Evolutionary conservation across 768 basidiomycete genomes (phyloP).

Genomic region (Botryobasidium botryosum): DNA sequence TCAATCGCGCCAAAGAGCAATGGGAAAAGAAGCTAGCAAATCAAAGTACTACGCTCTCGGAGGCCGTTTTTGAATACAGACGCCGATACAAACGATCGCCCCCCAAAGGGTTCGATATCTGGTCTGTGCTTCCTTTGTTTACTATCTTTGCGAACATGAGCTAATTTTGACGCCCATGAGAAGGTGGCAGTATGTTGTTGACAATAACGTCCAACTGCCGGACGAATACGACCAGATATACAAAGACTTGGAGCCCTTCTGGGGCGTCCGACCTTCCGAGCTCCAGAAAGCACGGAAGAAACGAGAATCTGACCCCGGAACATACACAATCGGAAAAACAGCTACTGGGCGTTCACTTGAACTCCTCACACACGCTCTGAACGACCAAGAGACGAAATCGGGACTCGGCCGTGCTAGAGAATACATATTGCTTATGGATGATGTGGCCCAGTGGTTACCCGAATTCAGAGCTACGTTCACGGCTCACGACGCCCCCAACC

Average conservation of each 20-base stretch:
- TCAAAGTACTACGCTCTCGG: slow-evolving; percentile 23
- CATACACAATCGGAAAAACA: background rate
- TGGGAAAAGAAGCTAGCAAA: slow-evolving; percentile 24
- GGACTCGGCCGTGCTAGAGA: background rate
- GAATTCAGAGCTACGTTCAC: slow-evolving; percentile 31
- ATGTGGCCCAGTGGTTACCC: slow-evolving; percentile 27
- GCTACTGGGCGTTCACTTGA: background rate
- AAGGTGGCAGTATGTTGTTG: slow-evolving; percentile 31
- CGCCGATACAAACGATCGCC: slow-evolving; percentile 22
- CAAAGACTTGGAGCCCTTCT: slow-evolving; percentile 28
- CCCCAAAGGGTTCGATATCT: slow-evolving; percentile 30
- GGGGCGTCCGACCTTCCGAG: slow-evolving; percentile 24
- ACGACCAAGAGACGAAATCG: background rate
- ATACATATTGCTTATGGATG: slow-evolving; percentile 24
- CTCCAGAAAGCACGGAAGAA: slow-evolving; percentile 15
- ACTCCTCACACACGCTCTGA: background rate
- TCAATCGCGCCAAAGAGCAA: slow-evolving; percentile 21
- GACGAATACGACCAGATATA: slow-evolving; percentile 40
- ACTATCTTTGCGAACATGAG: too few relatives aligned
- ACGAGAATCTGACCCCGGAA: background rate
- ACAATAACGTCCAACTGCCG: slow-evolving; percentile 30
- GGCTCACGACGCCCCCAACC: slow-evolving; percentile 15
- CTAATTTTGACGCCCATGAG: too few relatives aligned
- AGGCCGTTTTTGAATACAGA: slow-evolving; percentile 26
- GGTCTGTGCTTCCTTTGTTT: slow-evolving; percentile 16